Conservation (phyloP, 148 eudicot genomes). For the Nepenthes mirabilis region DNA sequence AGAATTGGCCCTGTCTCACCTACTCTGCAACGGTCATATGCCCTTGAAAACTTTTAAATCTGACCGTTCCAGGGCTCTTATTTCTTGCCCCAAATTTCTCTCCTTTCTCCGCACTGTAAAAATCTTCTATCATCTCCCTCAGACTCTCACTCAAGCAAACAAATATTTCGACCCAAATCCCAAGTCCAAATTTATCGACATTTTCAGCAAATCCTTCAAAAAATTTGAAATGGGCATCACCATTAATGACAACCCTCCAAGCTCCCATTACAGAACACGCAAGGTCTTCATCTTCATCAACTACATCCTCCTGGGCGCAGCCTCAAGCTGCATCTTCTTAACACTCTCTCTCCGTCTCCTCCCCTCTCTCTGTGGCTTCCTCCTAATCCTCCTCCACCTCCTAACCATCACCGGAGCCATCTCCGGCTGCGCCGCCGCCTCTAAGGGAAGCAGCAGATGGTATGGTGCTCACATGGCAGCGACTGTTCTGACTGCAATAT, state of each 20-base stretch:
- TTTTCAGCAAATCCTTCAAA: too few relatives aligned
- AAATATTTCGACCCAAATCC: too few relatives aligned
- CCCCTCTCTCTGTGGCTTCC: constrained; percentile 43
- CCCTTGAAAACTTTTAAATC: too few relatives aligned
- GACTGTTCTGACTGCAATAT: constrained; percentile 47
- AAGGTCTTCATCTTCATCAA: constrained; percentile 38
- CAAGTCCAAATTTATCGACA: too few relatives aligned
- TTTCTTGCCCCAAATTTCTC: too few relatives aligned
- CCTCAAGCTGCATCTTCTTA: constrained; percentile 55
- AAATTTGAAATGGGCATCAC: too few relatives aligned
- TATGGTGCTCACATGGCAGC: constrained; percentile 48
- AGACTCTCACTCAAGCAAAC: too few relatives aligned
- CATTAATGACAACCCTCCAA: background rate
- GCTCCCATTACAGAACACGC: constrained; percentile 30
- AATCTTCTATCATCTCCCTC: too few relatives aligned
- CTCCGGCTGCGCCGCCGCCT: constrained; percentile 39
- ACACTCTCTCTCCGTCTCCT: constrained; percentile 53
- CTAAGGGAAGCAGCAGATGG: constrained; percentile 25
- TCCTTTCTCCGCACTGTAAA: too few relatives aligned
- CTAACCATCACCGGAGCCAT: constrained; percentile 41
- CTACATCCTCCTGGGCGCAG: constrained; percentile 42
- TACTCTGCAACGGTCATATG: too few relatives aligned
- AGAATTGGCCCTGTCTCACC: too few relatives aligned
- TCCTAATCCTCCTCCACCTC: constrained; percentile 48
- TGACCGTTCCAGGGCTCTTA: too few relatives aligned